Evolutionary conservation across 1,284 basidiomycete genomes (phyloP).

Genomic region (Exobasidium rhododendri): DNA sequence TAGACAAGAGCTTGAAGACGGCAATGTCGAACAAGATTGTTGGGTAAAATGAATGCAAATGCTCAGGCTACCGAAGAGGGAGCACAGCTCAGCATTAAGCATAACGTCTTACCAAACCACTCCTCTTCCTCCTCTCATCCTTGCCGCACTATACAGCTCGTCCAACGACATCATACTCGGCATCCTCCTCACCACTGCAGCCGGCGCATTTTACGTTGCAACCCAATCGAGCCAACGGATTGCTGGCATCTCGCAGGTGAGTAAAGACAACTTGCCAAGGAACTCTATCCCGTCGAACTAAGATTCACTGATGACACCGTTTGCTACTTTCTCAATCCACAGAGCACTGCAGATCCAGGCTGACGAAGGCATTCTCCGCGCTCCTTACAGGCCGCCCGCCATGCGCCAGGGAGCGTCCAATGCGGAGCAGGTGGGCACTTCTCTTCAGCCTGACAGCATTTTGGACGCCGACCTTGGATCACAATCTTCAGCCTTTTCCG

Average conservation of each 20-base stretch:
- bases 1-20: no score
- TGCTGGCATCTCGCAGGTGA: background rate
- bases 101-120: no score
- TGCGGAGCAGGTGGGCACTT: background rate
- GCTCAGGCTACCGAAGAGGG: no score
- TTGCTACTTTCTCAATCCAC: background rate
- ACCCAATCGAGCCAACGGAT: background rate
- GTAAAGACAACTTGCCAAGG: background rate
- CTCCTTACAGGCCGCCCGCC: constrained; percentile 15
- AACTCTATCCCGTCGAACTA: background rate
- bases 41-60: no score
- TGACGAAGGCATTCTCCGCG: constrained; percentile 22
- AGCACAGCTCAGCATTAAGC: no score
- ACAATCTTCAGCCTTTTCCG: background rate
- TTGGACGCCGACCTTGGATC: background rate
- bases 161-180: background rate
- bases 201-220: background rate
- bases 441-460: background rate
- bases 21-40: no score
- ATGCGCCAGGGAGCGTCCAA: constrained; percentile 8
- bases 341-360: constrained; percentile 37
- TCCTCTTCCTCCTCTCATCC: no score
- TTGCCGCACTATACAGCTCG: background rate
- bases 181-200: background rate
- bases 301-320: background rate